Base-by-base conservation (phyloP, 2,329 filamentous ascomycete genomes). In the Thielaviopsis cerberus region DNA sequence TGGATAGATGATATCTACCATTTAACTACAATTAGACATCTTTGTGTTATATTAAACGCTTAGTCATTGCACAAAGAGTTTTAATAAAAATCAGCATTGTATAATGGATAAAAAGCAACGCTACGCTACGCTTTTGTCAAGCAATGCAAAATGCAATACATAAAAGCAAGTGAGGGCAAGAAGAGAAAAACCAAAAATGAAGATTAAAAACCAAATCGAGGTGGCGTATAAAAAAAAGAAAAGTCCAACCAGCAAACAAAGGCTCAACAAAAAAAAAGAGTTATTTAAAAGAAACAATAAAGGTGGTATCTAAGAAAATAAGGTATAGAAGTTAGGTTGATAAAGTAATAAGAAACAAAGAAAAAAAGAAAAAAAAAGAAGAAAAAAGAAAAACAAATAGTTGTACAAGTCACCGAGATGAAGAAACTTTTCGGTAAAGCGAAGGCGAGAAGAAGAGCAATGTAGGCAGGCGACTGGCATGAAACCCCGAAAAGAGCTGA, bases 341-440 rank as follows among this genome's bases (percentile, higher is more conserved):
- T 61, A 63, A 54, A n/a, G n/a, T n/a, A n/a, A n/a, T n/a, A n/a
- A n/a, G n/a, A n/a, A n/a, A n/a, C n/a, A n/a, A 63, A 59, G 58
- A 57, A 23, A 61, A 52, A 62, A 61, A 20, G 20, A 17, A 17
- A n/a, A 57, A 15, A 15, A 53, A 48, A 55, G 53, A 58, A 48
- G 45, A 56, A 59, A 55, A 26, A 20, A 56, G 51, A 53, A 50
- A 59, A 27, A 26, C n/a, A 54, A 30, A 7, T 53, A 57, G 30
- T 57, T 23, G 51, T 57, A 59, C 54, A 53, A 56, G 25, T 30
- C 45, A 30, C 34, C 34, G 25, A n/a, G n/a, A n/a, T n/a, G 15
- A 58, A 51, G 22, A 24, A 13, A 51, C 22, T 20, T 13, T 13
- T 23, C 30, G 30, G 37, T 26, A 8, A 50, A 55, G 30, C 55